These are phyloP conservation scores for Neurospora sp. DNA, from an alignment of 495 filamentous ascomycete genomes.

Conservation along the genomic window DNA sequence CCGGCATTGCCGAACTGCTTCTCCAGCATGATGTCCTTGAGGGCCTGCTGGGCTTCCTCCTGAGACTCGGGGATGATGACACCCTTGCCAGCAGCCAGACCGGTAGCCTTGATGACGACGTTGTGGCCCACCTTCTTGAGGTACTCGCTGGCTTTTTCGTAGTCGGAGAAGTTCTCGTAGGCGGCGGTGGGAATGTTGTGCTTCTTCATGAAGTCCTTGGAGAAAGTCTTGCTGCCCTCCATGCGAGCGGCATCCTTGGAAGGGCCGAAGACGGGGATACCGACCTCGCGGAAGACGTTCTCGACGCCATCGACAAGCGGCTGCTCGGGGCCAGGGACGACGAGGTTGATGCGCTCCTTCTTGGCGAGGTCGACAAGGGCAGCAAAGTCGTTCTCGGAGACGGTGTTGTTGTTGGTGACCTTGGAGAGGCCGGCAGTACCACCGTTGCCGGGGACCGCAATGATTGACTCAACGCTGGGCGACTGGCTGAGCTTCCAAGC, in stretches of 20 bases:
- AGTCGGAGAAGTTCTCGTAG: slow-evolving; percentile 80
- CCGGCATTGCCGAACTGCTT: slow-evolving; percentile 82
- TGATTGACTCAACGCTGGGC: slow-evolving; percentile 51
- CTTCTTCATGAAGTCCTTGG: slow-evolving; percentile 95
- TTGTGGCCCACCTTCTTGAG: slow-evolving; percentile 63
- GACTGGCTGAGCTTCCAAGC: slow-evolving; percentile 92
- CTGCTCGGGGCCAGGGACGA: slow-evolving; percentile 85
- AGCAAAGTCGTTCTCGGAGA: slow-evolving; percentile 66
- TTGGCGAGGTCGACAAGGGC: slow-evolving; percentile 66
- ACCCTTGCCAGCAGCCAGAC: slow-evolving; percentile 83
- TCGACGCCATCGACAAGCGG: slow-evolving; percentile 89
- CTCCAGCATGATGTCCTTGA: slow-evolving; percentile 83
- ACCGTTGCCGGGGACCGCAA: slow-evolving; percentile 74
- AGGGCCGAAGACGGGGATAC: slow-evolving; percentile 80
- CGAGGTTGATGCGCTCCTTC: slow-evolving; percentile 65
- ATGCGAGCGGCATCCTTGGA: slow-evolving; percentile 75
- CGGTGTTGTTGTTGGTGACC: slow-evolving; percentile 55
- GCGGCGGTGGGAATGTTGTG: slow-evolving; percentile 83
- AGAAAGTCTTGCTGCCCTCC: slow-evolving; percentile 94
- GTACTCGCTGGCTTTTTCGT: slow-evolving; percentile 65
- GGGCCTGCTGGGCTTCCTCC: slow-evolving; percentile 69
- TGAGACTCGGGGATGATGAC: slow-evolving; percentile 75
- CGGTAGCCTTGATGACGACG: slow-evolving; percentile 83
- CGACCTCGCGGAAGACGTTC: slow-evolving; percentile 67
- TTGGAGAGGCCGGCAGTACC: slow-evolving; percentile 69